Base-by-base conservation (phyloP, 345 rosid species). In the Toxicodendron radicans region DNA sequence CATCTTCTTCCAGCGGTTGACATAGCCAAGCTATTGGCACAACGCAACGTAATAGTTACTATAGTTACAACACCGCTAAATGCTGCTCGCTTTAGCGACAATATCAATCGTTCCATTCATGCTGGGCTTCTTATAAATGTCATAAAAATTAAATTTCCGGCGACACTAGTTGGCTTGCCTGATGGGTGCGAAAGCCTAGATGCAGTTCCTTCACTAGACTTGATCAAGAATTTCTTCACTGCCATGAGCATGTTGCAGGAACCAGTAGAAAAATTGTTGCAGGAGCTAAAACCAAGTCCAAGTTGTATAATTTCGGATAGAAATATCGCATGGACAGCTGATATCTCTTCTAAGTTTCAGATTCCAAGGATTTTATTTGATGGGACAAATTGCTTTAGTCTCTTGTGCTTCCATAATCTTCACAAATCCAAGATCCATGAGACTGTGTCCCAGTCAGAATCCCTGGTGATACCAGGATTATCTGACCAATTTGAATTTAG, bases 1-100 rank as follows among this genome's bases (percentile, higher is more conserved):
- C 89, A 86, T 68, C 71, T 86, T 84, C 74, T 84, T 69, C 89
- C 90, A 62, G 59, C 84, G 80, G 56, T 80, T 4, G 87, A 84
- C 79, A 78, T 86, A 56, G 81, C 84, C 57, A 76, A 23, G 65
- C 78, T 82, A 53, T 71, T 82, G 49, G 84, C 84, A 18, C 83
- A 66, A 46, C 87, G 76, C 6, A 79, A 75, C 23, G 78, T 74
- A 17, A 23, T 41, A 12, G 74, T 81, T 74, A 78, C 80, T 27
- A 66, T 86, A 57, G 56, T 86, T 71, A 75, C 86, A 66, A 85
- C 82, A 7, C 70, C 63, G 0, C 8, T 6, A 10, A 64, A 73
- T 56, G 71, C 64, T 1, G 57, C 38, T 23, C 21, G 71, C 11
- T 41, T 35, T 21, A 18, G 24, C 17, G 30, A 30, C 21, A 53